A percentile compares a stretch with the other conserved stretches of the same genome.
Evolutionary conservation across 208 protist species (phyloP).

Genomic region (Wallacemonas rigidus): DNA sequence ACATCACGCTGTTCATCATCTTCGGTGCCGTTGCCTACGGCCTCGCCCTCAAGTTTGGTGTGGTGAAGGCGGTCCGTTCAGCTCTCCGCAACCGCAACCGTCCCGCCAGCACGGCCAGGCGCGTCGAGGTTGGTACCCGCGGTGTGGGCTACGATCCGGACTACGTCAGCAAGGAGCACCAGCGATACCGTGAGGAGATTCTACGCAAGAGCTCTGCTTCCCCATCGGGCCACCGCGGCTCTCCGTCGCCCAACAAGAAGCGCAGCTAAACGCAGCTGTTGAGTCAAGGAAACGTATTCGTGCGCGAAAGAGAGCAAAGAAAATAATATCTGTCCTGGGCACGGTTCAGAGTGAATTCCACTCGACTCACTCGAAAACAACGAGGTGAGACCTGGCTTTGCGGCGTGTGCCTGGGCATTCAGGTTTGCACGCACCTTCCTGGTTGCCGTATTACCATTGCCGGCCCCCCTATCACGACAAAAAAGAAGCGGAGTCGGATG

Average conservation of each 20-base stretch:
- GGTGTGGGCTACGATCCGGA: slow-evolving; percentile 70
- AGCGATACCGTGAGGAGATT: slow-evolving; percentile 66
- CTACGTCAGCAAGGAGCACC: slow-evolving; percentile 84
- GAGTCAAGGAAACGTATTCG: neutral
- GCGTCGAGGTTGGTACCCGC: slow-evolving; percentile 42
- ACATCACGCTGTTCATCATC: slow-evolving; percentile 74
- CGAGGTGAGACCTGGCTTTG: no score
- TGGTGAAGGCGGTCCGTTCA: slow-evolving; percentile 42
- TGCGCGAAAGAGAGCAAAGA: neutral
- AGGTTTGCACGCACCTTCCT: no score
- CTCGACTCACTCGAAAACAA: no score
- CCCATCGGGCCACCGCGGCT: slow-evolving; percentile 26
- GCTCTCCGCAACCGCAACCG: slow-evolving; percentile 13
- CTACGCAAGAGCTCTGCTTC: slow-evolving; percentile 50
- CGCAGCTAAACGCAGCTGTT: slow-evolving; percentile 22
- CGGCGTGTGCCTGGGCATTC: no score
- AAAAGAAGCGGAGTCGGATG: no score
- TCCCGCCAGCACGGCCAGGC: slow-evolving; percentile 6
- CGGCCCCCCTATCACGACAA: no score
- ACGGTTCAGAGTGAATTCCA: no score
- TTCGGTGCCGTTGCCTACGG: slow-evolving; percentile 55
- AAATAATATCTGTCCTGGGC: no score
- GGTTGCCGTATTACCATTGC: no score
- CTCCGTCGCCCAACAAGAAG: slow-evolving; percentile 55
- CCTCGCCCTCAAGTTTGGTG: slow-evolving; percentile 41